A percentile compares a stretch with the other conserved stretches of the same genome.
phyloP scores from a whole-genome alignment of 306 rosid genomes.

The Arachis hypogaea region DNA sequence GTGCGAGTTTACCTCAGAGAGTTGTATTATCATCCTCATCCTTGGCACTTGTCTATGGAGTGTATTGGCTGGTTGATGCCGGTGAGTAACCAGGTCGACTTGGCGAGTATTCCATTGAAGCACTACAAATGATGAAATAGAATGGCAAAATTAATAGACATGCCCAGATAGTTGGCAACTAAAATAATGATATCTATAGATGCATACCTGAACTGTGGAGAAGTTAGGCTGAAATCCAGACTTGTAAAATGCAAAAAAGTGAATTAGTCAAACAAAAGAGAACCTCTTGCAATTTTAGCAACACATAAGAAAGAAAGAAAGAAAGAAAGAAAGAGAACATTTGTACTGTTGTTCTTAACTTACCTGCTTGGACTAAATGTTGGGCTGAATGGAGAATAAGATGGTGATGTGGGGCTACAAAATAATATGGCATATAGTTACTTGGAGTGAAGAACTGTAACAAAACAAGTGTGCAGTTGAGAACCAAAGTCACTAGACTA shows the following conservation, averaged over 20 bases:
- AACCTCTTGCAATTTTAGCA: conserved; percentile 10
- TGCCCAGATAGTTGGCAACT: conserved; percentile 9
- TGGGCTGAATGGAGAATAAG: conserved; percentile 96
- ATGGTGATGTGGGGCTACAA: conserved; percentile 92
- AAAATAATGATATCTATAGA: neutral
- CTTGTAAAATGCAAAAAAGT: conserved; percentile 43
- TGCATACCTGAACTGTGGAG: conserved; percentile 82
- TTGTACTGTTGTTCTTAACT: conserved; percentile 15
- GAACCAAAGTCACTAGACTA: no score
- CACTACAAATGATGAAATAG: conserved; percentile 53
- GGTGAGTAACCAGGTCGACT: conserved; percentile 99
- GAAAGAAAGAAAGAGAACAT: neutral
- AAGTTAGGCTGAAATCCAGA: conserved; percentile 87
- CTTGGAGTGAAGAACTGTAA: conserved; percentile 16
- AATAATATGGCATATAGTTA: conserved; percentile 24
- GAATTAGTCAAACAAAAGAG: conserved; percentile 5
- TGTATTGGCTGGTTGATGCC: conserved; percentile 90
- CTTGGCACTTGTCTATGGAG: conserved; percentile 79
- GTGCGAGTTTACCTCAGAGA: conserved; percentile 46
- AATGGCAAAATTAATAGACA: conserved; percentile 6
- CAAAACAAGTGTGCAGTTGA: neutral
- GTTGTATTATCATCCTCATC: conserved; percentile 71
- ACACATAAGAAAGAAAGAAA: neutral
- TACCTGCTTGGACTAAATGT: conserved; percentile 97
- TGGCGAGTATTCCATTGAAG: conserved; percentile 94